phyloP scores from a whole-genome alignment of 805 yeast species.

The Saccharomycopsis fermentans region DNA sequence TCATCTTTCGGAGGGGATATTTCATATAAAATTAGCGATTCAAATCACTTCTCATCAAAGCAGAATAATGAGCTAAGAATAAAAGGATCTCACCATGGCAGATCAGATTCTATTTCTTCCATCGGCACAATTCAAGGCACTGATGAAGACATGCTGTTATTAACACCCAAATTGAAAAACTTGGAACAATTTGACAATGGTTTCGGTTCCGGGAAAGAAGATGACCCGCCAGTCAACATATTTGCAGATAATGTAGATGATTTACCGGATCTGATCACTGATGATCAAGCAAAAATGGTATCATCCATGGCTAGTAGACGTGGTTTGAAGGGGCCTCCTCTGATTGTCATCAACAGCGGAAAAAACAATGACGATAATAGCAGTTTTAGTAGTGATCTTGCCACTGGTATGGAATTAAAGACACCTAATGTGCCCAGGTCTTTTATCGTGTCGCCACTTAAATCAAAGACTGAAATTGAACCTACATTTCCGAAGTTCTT shows the following conservation, averaged over 20 bases:
- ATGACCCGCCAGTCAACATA: neutral
- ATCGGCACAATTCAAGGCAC: neutral
- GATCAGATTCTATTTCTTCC: neutral
- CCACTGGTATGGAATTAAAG: neutral
- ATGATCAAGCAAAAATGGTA: neutral
- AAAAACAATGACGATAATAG: neutral
- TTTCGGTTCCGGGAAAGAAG: neutral
- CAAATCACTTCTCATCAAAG: neutral
- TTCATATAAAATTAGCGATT: neutral
- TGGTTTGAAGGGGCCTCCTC: neutral
- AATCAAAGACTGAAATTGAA: neutral
- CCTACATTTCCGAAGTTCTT: neutral
- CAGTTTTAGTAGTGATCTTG: neutral
- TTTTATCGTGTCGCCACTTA: neutral
- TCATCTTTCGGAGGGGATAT: neutral
- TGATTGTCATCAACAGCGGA: neutral
- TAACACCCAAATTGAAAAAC: neutral
- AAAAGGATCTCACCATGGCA: neutral
- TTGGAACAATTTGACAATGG: neutral
- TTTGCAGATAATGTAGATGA: neutral
- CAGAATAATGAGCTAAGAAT: neutral
- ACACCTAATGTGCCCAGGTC: neutral
- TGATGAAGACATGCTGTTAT: neutral
- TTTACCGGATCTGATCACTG: neutral
- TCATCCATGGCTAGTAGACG: slow-evolving; percentile 1